A percentile compares a stretch with the other conserved stretches of the same genome.
Evolutionary conservation across 225 moss, liverwort and hornwort species (phyloP).

Genomic region (Pleurozium schreberi): DNA sequence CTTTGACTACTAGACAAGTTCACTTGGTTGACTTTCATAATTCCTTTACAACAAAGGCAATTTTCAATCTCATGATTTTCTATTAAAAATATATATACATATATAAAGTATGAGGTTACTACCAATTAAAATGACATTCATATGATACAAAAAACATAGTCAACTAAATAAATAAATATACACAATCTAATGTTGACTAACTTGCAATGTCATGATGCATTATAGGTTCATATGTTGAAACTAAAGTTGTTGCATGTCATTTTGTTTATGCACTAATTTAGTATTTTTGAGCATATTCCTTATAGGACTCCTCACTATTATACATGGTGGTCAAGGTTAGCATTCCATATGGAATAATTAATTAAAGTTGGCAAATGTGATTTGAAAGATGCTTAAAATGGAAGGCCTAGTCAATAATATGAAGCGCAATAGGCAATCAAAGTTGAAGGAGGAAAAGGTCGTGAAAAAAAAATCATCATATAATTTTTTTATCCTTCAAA

Average conservation of each 20-base stretch:
- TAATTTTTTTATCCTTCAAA: too few relatives aligned
- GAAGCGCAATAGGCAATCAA: too few relatives aligned
- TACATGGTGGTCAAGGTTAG: accelerated
- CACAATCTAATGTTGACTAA: neutral
- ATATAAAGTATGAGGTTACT: neutral
- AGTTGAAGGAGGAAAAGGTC: too few relatives aligned
- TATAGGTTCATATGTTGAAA: neutral
- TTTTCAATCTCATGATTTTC: too few relatives aligned
- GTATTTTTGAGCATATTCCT: too few relatives aligned
- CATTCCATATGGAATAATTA: accelerated
- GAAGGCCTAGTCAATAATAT: accelerated
- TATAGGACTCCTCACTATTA: accelerated
- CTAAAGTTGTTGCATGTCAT: neutral
- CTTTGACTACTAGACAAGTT: neutral
- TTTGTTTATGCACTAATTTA: neutral
- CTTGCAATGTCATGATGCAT: neutral
- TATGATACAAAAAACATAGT: neutral
- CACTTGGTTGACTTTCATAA: neutral
- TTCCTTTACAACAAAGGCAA: neutral
- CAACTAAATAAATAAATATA: neutral
- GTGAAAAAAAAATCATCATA: too few relatives aligned
- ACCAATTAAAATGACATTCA: neutral
- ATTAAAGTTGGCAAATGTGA: neutral
- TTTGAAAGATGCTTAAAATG: accelerated
- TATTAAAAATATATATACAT: too few relatives aligned